A percentile compares a stretch with the other conserved stretches of the same genome.
Evolutionary conservation across 148 eudicot species (phyloP).

Genomic region (Tetragonia tetragonoides): DNA sequence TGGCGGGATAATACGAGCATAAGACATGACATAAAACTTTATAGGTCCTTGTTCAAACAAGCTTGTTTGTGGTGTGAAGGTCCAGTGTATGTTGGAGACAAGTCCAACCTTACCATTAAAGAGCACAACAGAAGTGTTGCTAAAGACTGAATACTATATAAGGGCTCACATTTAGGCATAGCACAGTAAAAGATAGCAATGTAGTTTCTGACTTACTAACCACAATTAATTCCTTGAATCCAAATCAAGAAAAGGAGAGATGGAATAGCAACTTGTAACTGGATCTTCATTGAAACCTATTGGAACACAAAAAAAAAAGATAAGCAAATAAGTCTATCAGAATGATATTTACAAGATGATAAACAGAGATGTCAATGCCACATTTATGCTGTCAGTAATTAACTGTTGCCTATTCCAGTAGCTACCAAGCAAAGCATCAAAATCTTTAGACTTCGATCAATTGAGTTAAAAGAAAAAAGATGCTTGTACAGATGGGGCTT

Average conservation of each 20-base stretch:
- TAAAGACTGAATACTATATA: background rate
- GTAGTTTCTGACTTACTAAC: slow-evolving; percentile 40
- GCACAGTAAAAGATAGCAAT: background rate
- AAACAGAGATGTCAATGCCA: background rate
- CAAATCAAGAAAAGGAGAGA: slow-evolving; percentile 40
- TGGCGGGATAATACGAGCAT: background rate
- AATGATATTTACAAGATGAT: background rate
- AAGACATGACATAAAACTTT: background rate
- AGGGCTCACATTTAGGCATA: background rate
- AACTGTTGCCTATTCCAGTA: background rate
- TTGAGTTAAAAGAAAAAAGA: background rate
- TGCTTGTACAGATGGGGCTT: slow-evolving; percentile 16
- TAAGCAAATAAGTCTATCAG: background rate
- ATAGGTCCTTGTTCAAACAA: background rate
- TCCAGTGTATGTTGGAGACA: background rate
- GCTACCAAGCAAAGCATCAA: slow-evolving; percentile 22
- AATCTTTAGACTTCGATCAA: background rate
- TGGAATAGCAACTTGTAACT: slow-evolving; percentile 34
- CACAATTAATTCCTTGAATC: slow-evolving; percentile 48
- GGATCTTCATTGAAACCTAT: slow-evolving; percentile 51
- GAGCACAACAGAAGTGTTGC: background rate
- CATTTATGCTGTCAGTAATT: background rate
- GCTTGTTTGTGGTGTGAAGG: background rate
- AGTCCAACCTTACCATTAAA: background rate
- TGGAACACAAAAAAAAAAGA: background rate